Percentiles rank a stretch among this genome's conserved stretches.
Conservation (phyloP, 75 land plant genomes). For the Gnetum montanum region DNA sequence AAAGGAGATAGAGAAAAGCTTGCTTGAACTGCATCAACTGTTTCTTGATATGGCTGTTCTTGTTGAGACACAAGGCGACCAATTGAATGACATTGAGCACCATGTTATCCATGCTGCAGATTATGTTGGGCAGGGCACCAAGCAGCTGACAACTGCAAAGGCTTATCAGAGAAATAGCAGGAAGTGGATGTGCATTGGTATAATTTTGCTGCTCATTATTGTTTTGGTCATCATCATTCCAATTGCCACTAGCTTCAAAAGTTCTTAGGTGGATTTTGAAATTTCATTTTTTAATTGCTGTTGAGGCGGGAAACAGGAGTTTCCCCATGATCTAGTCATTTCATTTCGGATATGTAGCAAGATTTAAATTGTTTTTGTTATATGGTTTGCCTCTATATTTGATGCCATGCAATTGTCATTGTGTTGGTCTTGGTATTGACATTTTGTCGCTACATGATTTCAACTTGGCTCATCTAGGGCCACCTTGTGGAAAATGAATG, state of each 20-base stretch:
- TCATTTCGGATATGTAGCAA: no score
- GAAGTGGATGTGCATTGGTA: constrained; percentile 56
- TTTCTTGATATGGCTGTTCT: constrained; percentile 70
- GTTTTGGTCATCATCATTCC: constrained; percentile 32
- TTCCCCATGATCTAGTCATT: no score
- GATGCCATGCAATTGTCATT: no score
- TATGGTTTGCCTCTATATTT: no score
- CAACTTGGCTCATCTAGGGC: no score
- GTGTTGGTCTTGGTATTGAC: no score
- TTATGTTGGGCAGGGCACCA: constrained; percentile 37
- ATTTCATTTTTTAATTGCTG: no score
- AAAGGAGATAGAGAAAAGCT: constrained; percentile 54
- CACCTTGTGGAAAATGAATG: no score
- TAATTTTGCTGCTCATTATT: constrained; percentile 23
- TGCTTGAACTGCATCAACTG: constrained; percentile 70
- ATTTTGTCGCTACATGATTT: no score
- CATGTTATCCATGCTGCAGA: constrained; percentile 38
- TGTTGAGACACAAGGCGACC: constrained; percentile 68
- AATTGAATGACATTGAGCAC: constrained; percentile 60
- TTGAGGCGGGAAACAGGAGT: no score
- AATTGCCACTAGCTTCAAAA: constrained; percentile 7
- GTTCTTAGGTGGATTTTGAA: background rate
- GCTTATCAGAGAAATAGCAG: constrained; percentile 38
- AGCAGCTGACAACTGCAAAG: constrained; percentile 35
- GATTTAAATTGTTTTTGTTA: no score